Percentiles rank a stretch among this genome's conserved stretches.
Conservation (phyloP, 345 rosid genomes). For the Camelina sativa region DNA sequence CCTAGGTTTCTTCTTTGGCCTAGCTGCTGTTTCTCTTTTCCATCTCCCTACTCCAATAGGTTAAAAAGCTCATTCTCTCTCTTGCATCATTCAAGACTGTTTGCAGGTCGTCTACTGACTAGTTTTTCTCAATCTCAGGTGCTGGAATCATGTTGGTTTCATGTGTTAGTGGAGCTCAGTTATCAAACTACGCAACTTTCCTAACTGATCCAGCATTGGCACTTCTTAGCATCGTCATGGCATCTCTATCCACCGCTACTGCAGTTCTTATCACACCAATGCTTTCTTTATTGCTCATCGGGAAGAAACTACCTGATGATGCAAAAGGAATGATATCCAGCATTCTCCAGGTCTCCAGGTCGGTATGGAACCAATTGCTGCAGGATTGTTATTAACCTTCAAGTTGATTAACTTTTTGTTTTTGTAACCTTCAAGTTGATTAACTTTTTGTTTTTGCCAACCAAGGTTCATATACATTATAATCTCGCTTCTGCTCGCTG, state of each 20-base stretch:
- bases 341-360: conserved; percentile 84
- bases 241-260: conserved; percentile 84
- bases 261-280: conserved; percentile 85
- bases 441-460: not conserved
- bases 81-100: not conserved
- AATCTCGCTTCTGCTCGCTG: not conserved
- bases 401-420: not conserved
- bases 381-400: conserved; percentile 74
- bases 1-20: conserved; percentile 83
- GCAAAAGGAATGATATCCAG: conserved; percentile 91
- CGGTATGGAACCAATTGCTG: conserved; percentile 79
- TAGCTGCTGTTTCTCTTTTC: conserved; percentile 62
- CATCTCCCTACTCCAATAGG: conserved; percentile 85
- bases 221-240: conserved; percentile 94
- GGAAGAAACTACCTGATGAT: conserved; percentile 89
- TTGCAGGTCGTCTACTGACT: not conserved
- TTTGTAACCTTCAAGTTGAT: not conserved
- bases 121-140: conserved; percentile 49
- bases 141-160: conserved; percentile 96
- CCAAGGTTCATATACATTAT: not conserved
- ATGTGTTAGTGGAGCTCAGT: conserved; percentile 97
- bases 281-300: conserved; percentile 81
- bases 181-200: conserved; percentile 91
- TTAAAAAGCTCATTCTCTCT: conserved; percentile 32
- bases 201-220: conserved; percentile 82